Base-by-base conservation (phyloP, 305 asterid genomes). In the Withania somnifera region DNA sequence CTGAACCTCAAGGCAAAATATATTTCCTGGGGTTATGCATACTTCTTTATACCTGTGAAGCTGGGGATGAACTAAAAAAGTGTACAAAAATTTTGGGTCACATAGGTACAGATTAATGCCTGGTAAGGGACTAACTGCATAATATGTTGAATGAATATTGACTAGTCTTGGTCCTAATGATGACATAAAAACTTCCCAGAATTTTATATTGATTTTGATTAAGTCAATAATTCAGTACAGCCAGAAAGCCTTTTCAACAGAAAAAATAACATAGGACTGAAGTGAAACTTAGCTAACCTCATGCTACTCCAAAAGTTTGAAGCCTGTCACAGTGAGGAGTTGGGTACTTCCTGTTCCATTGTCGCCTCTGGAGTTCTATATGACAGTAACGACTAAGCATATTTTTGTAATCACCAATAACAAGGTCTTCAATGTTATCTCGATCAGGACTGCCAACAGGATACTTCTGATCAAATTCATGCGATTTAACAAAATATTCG, bases 261-360 rank as follows among this genome's bases (percentile, higher is more conserved):
- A 45, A n/a, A 50, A 47, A 24, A 17, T 7, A 24, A 15, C 17
- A 15, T 7, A 73, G 24, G 32, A 73, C 22, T 7, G 40, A 75
- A 73, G 28, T 47, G 61, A 26, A 75, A 75, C 61, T 75, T 75
- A 30, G 86, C 94, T 82, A 82, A 90, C 91, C 91, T 92, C 94
- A 95, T 32, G 94, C 93, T 58, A 88, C 83, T 82, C 84, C 88
- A 76, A 94, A 92, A 84, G 90, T 90, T 73, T 91, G 90, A 67
- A 95, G 98, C 90, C 86, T 90, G 79, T 94, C 97, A 42, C 99
- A 95, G 82, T 95, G 97, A 86, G 99, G 98, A 85, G 99, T 94
- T 22, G 98, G 98, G 64, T 93, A 88, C 82, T 93, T 88, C 88
- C 97, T 88, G 86, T 88, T 94, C 98, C 98, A 94, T n/a, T 94